Base-by-base conservation (phyloP, 345 rosid genomes). In the Moringa oleifera region DNA sequence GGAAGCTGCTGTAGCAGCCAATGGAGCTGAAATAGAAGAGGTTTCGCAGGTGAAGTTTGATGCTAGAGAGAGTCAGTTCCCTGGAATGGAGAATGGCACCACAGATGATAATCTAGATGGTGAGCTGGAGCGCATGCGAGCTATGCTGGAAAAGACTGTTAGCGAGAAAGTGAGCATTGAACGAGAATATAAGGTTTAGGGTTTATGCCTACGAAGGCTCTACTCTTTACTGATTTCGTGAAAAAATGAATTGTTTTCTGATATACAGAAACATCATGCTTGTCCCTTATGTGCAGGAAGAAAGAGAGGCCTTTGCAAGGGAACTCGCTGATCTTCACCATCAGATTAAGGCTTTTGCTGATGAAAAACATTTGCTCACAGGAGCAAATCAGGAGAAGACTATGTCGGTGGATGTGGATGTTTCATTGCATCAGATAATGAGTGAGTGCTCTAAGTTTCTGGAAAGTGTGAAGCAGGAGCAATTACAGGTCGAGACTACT, bases 381-480 rank as follows among this genome's bases (percentile, higher is more conserved):
- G 50, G 20, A 63, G 82, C 66, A 45, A 69, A 68, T 65, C 75
- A 65, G 56, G 76, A 64, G 59, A 57, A 51, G 13, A 41, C 47
- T 41, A 1, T 15, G n/a, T n/a, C n/a, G n/a, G n/a, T n/a, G 25
- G 45, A 20, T 23, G 70, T 25, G 2, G 59, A 54, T 47, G 47
- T 61, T 45, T 55, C 73, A 1, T 58, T 68, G 58, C 60, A 52
- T 11, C 79, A 73, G 51, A 57, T 83, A 68, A 52, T 86, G 20
- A 68, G 47, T 36, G 80, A 77, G 12, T 84, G 89, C 68, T 86
- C 87, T 0, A 66, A 68, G 75, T 61, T 72, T 58, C 76, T 81
- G 19, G 66, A 69, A 63, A 70, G 46, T 57, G 81, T 77, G 7
- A 33, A 67, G 47, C 84, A 79, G 76, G 83, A 81, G 70, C 57